These are phyloP conservation scores for Blastobotrys buckinghamii DNA, from an alignment of 1,139 yeast genomes.

Conservation along the genomic window DNA sequence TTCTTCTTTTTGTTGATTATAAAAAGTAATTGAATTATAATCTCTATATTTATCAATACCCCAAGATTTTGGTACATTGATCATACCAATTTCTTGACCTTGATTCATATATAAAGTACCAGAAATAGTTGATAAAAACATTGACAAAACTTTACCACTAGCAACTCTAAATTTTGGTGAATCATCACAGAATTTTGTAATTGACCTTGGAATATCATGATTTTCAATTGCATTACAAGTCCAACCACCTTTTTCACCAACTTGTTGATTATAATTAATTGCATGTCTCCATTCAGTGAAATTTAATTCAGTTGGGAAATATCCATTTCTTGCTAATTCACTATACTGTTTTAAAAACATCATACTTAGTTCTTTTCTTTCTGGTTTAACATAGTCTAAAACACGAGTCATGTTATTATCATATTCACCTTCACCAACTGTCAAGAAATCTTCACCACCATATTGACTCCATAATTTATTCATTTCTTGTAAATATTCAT, in stretches of 20 bases:
- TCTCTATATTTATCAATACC: conserved; percentile 41
- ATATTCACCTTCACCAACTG: conserved; percentile 46
- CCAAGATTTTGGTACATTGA: conserved; percentile 45
- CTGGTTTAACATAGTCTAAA: conserved; percentile 44
- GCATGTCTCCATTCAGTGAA: conserved; percentile 1
- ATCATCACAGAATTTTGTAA: not conserved
- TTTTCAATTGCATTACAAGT: conserved; percentile 51
- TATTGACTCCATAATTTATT: conserved; percentile 41
- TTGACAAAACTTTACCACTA: conserved; percentile 43
- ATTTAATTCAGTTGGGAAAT: not conserved
- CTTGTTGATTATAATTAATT: not conserved
- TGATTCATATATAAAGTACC: conserved; percentile 55
- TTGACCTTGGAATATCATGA: conserved; percentile 29
- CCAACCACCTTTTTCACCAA: conserved; percentile 44
- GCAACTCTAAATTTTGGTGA: conserved; percentile 3
- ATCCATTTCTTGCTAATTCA: conserved; percentile 34
- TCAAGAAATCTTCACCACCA: conserved; percentile 39
- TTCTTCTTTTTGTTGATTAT: conserved; percentile 31
- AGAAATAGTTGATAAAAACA: conserved; percentile 43
- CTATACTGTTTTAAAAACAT: conserved; percentile 43
- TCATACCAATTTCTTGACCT: conserved; percentile 59
- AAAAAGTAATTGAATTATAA: conserved; percentile 37
- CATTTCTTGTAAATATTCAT: conserved; percentile 54
- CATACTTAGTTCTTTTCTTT: conserved; percentile 46
- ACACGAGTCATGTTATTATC: conserved; percentile 41